Evolutionary conservation across 345 rosid species (phyloP), one percentile per base, ranked within the genome.

Genomic region (Pugionium dolabratum): DNA sequence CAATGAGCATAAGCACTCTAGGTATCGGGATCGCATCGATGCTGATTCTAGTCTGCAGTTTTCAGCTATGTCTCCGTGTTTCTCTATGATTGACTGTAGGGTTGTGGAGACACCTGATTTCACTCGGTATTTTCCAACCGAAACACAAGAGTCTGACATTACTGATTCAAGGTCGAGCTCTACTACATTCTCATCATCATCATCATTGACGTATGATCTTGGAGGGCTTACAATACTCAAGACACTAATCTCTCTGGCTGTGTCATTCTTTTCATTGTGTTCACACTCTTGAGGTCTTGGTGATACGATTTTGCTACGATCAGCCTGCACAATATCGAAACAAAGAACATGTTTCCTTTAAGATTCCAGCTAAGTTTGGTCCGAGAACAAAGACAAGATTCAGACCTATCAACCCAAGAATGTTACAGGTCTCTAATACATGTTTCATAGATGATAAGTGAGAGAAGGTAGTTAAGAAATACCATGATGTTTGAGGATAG

Each of bases 121-220:
- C 69, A 90, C 92, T 7, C 79, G 86, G 79, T 90, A 84, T 71
- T 85, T 87, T 49, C 95, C 95, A 9, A 87, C 92, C 0, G 90
- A 69, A 41, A 85, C 90, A 47, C 86, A 81, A 25, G 85, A 66
- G 63, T 90, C 95, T 0, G 95, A 87, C 57, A 77, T 63, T 11
- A 85, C 82, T 2, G 95, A 85, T 42, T 70, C 76, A 39, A 64
- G 76, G 63, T 81, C 88, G 1, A 69, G 51, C 58, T 75, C 75
- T 56, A 69, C 57, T 50, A 67, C 75, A 5, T 82, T 81, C 45
- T 4, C 78, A 26, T 71, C 71, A 45, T 76, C 61, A 63, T 72
- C 76, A 51, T 72, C 76, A 65, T 69, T 68, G 11, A 18, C 39
- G 1, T 27, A 26, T 37, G 71, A 69, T 40, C 78, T 9, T 50